Percentiles rank a stretch among this genome's conserved stretches.
Conservation (phyloP, 1,139 yeast species). For the Keqinozyma sinolaborantium region DNA sequence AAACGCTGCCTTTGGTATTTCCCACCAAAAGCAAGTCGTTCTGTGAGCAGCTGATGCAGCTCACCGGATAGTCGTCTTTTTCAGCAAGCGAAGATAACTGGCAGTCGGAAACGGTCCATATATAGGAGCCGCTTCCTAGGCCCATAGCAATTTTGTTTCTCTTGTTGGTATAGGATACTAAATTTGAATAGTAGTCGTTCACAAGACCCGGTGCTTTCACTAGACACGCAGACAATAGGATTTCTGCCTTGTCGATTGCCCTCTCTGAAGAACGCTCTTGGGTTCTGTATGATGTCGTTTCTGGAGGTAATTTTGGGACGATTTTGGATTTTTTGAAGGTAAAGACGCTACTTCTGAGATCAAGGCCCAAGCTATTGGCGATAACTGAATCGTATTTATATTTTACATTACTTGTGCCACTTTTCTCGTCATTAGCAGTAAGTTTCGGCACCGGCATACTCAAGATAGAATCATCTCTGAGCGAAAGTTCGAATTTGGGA, state of each 20-base stretch:
- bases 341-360: slow-evolving; percentile 4
- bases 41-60: slow-evolving; percentile 55
- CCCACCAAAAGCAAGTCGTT: slow-evolving; percentile 55
- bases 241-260: no score
- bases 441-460: neutral
- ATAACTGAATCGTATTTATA: no score
- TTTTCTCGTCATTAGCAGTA: no score
- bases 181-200: slow-evolving; percentile 78
- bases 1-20: slow-evolving; percentile 25
- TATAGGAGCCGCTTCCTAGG: slow-evolving; percentile 52
- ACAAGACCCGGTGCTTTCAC: slow-evolving; percentile 73
- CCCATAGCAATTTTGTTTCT: slow-evolving; percentile 67
- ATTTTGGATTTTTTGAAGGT: no score
- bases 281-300: no score
- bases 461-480: neutral
- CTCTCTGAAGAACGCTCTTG: no score
- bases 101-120: slow-evolving; percentile 55
- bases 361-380: slow-evolving; percentile 9
- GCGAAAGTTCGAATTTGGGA: neutral
- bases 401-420: no score
- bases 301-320: no score
- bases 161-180: slow-evolving; percentile 67
- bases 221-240: neutral
- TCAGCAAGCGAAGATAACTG: slow-evolving; percentile 35
- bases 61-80: slow-evolving; percentile 36